Base-by-base conservation (phyloP, 495 filamentous ascomycete genomes). In the Penicillium alfredii region DNA sequence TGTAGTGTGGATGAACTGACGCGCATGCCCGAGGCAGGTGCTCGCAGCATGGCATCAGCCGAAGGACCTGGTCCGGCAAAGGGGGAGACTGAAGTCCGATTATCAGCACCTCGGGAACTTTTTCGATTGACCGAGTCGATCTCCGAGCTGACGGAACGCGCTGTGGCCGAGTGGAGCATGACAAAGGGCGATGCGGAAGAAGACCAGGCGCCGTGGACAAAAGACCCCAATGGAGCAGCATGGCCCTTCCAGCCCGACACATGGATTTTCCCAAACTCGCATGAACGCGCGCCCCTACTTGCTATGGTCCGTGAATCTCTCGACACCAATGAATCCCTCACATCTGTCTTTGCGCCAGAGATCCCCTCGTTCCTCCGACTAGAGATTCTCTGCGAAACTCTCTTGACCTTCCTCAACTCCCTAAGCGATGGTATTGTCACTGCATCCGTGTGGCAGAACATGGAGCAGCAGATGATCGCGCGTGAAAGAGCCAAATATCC, bases 41-140 rank as follows among this genome's bases (percentile, higher is more conserved):
- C 85, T 61, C 59, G 76, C 60, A 68, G 68, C 44, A 40, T 80
- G 61, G 30, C 51, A 42, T 24, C 44, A 45, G 17, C 47, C 40
- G 28, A 53, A 44, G 3, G 44, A 38, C 8, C 47, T 30, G 42
- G 57, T 3, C 34, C 51, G 24, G 40, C 60, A 29, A 20, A 69
- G 48, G 6, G 58, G 60, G 51, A 71, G 57, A 49, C 60, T 58
- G 47, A 63, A 62, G 73, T 80, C 42, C 71, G 72, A 45, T 74
- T 79, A 47, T 85, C 81, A 21, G 82, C 84, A 8, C 89, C 92
- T 1, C 74, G 81, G 23, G 89, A 95, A 48, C 73, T 96, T 20
- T 93, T 94, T 61, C 78, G 78, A 51, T 74, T 98, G 45, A 96
- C 87, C 8, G 84, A 93, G 48, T 76, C 80, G 2, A 72, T 95